Percentiles rank a stretch among this genome's conserved stretches.
phyloP scores from a whole-genome alignment of 2,329 filamentous ascomycete species.

The Dactylellina cionopaga region DNA sequence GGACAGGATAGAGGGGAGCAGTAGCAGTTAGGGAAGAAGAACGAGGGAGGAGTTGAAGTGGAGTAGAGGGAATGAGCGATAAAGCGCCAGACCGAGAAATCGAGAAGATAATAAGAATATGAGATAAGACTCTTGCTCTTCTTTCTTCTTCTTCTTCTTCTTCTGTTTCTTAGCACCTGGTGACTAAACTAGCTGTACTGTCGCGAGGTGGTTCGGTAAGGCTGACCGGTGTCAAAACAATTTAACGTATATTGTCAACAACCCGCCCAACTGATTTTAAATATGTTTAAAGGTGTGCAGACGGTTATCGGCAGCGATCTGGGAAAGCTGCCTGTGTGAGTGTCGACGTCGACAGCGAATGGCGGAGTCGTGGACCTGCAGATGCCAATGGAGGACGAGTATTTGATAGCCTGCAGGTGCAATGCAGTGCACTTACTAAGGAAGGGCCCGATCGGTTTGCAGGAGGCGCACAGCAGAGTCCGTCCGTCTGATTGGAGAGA shows the following conservation, averaged over 20 bases:
- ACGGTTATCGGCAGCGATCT: not conserved
- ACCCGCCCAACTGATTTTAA: no score
- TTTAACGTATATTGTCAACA: no score
- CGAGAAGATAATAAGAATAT: slow-evolving; percentile 7
- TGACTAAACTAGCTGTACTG: not conserved
- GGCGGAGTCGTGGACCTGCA: slow-evolving; percentile 25
- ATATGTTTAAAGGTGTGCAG: no score
- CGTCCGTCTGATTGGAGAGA: slow-evolving; percentile 30
- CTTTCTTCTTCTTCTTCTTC: no score
- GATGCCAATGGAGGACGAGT: slow-evolving; percentile 10
- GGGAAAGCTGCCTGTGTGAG: not conserved
- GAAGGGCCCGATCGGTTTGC: not conserved
- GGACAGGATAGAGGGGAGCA: not conserved
- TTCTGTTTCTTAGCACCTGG: no score
- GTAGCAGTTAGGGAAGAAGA: not conserved
- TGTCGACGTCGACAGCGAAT: no score
- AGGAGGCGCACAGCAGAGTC: slow-evolving; percentile 16
- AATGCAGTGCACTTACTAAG: not conserved
- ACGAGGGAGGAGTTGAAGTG: not conserved
- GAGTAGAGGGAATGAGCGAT: slow-evolving; percentile 2
- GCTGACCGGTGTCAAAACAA: slow-evolving; percentile 16
- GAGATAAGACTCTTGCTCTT: no score
- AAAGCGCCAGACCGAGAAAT: slow-evolving; percentile 10
- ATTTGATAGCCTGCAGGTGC: slow-evolving; percentile 22
- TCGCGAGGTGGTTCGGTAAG: slow-evolving; percentile 13